Percentiles rank a stretch among this genome's conserved stretches.
phyloP scores from a whole-genome alignment of 257 asterid genomes.

The Solanum habrochaites region DNA sequence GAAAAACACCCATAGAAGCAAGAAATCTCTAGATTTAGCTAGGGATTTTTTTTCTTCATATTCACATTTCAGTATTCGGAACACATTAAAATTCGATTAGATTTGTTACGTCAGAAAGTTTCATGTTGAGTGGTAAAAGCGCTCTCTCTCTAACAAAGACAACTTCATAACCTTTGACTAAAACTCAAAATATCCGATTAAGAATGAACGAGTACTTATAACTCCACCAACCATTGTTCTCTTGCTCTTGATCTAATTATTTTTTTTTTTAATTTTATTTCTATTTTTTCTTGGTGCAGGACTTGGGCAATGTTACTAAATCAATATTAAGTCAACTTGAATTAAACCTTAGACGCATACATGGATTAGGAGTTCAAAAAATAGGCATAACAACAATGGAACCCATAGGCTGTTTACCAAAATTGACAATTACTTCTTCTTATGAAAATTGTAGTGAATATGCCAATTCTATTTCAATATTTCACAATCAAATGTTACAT shows the following conservation, averaged over 20 bases:
- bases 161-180: fast-evolving
- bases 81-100: no score
- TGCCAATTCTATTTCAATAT: constrained; percentile 23
- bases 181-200: background rate
- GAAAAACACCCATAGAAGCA: background rate
- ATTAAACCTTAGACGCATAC: constrained; percentile 30
- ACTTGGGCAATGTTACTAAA: background rate
- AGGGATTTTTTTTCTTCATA: background rate
- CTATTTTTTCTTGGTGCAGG: background rate
- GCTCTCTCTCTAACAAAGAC: background rate
- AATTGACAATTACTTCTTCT: constrained; percentile 8
- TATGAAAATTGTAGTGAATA: constrained; percentile 22
- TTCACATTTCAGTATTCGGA: no score
- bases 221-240: background rate
- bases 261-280: no score
- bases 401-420: constrained; percentile 58
- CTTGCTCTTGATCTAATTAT: background rate
- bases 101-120: no score
- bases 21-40: background rate
- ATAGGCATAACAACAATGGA: constrained; percentile 32
- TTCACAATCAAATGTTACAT: constrained; percentile 36
- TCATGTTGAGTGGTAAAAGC: background rate
- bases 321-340: constrained; percentile 33
- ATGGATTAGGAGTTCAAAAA: constrained; percentile 37
- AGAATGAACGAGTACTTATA: background rate